phyloP scores from a whole-genome alignment of 2,329 filamentous ascomycete genomes.

The Penicillium sclerotiorum region DNA sequence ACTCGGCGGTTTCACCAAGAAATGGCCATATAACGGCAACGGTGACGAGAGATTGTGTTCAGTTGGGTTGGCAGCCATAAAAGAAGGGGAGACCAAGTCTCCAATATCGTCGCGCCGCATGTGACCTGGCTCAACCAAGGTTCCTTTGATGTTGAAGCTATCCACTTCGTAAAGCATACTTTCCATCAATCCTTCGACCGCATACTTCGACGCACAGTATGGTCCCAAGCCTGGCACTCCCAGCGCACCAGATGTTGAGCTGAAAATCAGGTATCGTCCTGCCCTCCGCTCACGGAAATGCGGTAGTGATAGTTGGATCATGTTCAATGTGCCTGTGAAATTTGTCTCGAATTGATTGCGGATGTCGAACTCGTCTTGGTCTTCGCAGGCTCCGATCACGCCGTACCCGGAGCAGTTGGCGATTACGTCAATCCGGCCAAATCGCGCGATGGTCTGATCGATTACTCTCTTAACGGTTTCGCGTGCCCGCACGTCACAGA shows the following conservation, averaged over 20 bases:
- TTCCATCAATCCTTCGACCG: constrained; percentile 92
- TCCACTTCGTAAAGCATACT: constrained; percentile 97
- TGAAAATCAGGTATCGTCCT: constrained; percentile 92
- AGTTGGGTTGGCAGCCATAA: constrained; percentile 24
- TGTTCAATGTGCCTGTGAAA: constrained; percentile 92
- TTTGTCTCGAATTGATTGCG: constrained; percentile 98
- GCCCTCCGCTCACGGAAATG: constrained; percentile 77
- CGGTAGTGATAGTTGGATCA: constrained; percentile 83
- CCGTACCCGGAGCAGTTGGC: constrained; percentile 95
- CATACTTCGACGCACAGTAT: constrained; percentile 96
- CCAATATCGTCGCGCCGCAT: constrained; percentile 76
- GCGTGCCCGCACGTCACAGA: constrained; percentile 86
- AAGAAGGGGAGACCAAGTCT: constrained; percentile 34
- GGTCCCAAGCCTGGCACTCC: constrained; percentile 91
- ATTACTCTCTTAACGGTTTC: constrained; percentile 76
- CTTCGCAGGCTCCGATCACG: constrained; percentile 92
- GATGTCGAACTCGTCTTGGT: constrained; percentile 93
- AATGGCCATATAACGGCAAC: constrained; percentile 85
- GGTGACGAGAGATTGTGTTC: constrained; percentile 47
- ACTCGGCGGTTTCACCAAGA: constrained; percentile 82
- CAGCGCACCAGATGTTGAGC: constrained; percentile 86
- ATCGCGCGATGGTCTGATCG: constrained; percentile 69
- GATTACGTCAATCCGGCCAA: constrained; percentile 82
- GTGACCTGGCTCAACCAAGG: constrained; percentile 87
- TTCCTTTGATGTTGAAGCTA: constrained; percentile 87